Percentiles rank a stretch among this genome's conserved stretches.
Conservation (phyloP, 2,329 filamentous ascomycete species). For the Stagonosporopsis cucurbitacearum region DNA sequence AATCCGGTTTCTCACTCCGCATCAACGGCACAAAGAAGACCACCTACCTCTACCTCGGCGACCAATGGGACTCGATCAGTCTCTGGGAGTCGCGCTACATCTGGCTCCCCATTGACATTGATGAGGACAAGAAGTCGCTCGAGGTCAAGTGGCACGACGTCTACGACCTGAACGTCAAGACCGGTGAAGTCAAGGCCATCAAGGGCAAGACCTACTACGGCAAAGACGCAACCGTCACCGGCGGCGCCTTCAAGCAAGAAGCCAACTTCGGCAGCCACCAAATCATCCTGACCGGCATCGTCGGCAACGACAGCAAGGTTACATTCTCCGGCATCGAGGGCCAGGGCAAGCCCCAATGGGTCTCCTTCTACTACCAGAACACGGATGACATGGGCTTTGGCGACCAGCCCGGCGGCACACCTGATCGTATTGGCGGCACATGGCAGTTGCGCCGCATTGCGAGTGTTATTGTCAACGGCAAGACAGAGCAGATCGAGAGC, state of each 20-base stretch:
- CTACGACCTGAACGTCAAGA: slow-evolving; percentile 62
- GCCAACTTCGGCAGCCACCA: slow-evolving; percentile 59
- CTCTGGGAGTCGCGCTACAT: slow-evolving; percentile 65
- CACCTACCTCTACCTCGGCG: slow-evolving; percentile 60
- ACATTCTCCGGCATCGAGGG: slow-evolving; percentile 60
- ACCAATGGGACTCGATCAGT: slow-evolving; percentile 63
- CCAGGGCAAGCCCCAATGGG: slow-evolving; percentile 61
- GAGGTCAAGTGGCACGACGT: slow-evolving; percentile 62
- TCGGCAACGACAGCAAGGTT: slow-evolving; percentile 62
- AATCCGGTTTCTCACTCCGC: slow-evolving; percentile 58
- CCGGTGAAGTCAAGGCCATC: slow-evolving; percentile 57
- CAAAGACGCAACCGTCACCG: slow-evolving; percentile 54
- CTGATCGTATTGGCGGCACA: slow-evolving; percentile 65
- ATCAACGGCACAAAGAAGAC: slow-evolving; percentile 59
- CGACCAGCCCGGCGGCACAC: slow-evolving; percentile 59
- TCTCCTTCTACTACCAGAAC: slow-evolving; percentile 66
- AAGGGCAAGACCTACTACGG: slow-evolving; percentile 58
- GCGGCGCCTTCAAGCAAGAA: slow-evolving; percentile 62
- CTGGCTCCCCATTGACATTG: slow-evolving; percentile 62
- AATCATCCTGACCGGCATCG: slow-evolving; percentile 59
- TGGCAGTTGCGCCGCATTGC: slow-evolving; percentile 67
- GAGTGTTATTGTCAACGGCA: slow-evolving; percentile 65
- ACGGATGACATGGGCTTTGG: slow-evolving; percentile 68
- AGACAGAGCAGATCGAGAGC: slow-evolving; percentile 57
- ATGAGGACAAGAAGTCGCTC: slow-evolving; percentile 60